Conservation (phyloP, 371 early-diverging fungal species). For the Mortierella sp. region DNA sequence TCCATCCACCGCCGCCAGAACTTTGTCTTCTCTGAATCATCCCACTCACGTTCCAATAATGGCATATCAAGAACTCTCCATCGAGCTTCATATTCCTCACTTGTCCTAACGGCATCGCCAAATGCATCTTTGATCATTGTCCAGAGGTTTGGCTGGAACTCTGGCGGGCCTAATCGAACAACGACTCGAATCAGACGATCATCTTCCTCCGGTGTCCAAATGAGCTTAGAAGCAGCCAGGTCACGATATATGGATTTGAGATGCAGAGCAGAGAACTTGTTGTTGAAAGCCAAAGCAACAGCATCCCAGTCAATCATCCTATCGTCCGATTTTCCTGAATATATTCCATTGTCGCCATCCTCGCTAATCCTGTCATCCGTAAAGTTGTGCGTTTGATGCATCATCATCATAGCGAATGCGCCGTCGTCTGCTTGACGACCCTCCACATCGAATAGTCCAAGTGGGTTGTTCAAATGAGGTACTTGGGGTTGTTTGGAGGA, state of each 20-base stretch:
- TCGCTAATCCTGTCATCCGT: not conserved
- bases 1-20: constrained; percentile 55
- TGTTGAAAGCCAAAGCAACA: constrained; percentile 17
- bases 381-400: not conserved
- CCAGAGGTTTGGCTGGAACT: constrained; percentile 43
- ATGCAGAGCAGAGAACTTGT: constrained; percentile 24
- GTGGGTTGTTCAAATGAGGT: not conserved
- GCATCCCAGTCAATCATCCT: constrained; percentile 39
- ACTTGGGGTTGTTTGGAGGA: not conserved
- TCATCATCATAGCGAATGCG: constrained; percentile 3
- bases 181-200: constrained; percentile 39
- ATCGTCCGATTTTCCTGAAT: not conserved
- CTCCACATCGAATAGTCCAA: constrained; percentile 3
- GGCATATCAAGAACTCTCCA: constrained; percentile 52
- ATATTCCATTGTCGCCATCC: not conserved
- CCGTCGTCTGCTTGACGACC: not conserved
- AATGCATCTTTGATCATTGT: constrained; percentile 40
- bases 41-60: constrained; percentile 43
- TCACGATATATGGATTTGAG: constrained; percentile 36
- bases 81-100: constrained; percentile 35
- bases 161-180: constrained; percentile 45
- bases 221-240: constrained; percentile 28
- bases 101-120: constrained; percentile 24
- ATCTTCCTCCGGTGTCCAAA: constrained; percentile 56
- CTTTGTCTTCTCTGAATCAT: constrained; percentile 32